Percentiles rank a stretch among this genome's conserved stretches.
phyloP scores from a whole-genome alignment of 2,329 filamentous ascomycete species.

The Penicillium rolfsii region DNA sequence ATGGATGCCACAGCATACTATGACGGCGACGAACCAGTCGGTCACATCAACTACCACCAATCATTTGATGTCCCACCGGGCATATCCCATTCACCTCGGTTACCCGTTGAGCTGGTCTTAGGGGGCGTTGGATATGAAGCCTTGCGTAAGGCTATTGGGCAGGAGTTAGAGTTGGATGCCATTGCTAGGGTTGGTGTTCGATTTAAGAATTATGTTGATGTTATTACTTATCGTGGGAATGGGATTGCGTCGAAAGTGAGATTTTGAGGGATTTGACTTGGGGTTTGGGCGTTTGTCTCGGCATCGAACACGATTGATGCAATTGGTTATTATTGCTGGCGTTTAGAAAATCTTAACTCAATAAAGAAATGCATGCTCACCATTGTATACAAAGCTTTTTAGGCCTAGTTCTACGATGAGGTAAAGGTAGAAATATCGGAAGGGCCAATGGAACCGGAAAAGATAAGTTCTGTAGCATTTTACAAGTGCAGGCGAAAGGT shows the following conservation, averaged over 20 bases:
- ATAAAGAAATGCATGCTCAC: not conserved
- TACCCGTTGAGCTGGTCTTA: slow-evolving; percentile 81
- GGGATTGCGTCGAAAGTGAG: slow-evolving; percentile 70
- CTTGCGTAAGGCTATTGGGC: slow-evolving; percentile 77
- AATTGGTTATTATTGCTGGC: not conserved
- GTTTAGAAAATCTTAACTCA: not conserved
- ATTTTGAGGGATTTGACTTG: slow-evolving; percentile 20
- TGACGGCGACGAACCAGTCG: slow-evolving; percentile 71
- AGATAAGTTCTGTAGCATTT: not conserved
- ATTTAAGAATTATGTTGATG: slow-evolving; percentile 74
- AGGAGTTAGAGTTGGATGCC: slow-evolving; percentile 76
- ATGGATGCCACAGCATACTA: slow-evolving; percentile 87
- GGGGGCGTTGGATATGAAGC: slow-evolving; percentile 81
- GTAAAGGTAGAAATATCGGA: not conserved
- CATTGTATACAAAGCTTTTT: no score
- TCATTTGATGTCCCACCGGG: slow-evolving; percentile 80
- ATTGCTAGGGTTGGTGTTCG: slow-evolving; percentile 73
- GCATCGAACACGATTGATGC: not conserved
- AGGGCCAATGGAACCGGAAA: not conserved
- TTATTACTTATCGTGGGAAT: slow-evolving; percentile 69
- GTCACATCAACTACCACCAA: slow-evolving; percentile 72
- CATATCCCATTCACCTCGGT: slow-evolving; percentile 68
- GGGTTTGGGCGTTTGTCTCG: not conserved
- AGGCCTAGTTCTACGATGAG: not conserved
- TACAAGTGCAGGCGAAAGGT: not conserved